Conservation (phyloP, 352 stramenopile genomes). For the Aphanomyces stellatus region DNA sequence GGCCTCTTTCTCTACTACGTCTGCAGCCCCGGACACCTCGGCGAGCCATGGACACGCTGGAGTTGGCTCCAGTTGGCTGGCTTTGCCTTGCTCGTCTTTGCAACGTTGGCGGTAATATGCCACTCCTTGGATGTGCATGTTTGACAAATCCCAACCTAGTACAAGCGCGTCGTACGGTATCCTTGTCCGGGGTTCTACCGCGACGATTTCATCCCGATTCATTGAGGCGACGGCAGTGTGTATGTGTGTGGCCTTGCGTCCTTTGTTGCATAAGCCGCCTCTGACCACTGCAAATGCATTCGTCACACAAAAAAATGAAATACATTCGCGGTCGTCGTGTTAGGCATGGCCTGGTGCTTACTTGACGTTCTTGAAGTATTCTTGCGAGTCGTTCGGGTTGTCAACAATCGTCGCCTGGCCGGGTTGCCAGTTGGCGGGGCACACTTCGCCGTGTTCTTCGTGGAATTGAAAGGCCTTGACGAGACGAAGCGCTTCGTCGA, state of each 20-base stretch:
- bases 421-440: conserved; percentile 89
- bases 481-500: conserved; percentile 89
- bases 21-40: conserved; percentile 33
- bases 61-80: conserved; percentile 67
- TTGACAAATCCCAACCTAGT: not conserved
- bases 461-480: conserved; percentile 90
- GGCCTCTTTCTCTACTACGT: conserved; percentile 73
- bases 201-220: conserved; percentile 4
- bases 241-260: no score
- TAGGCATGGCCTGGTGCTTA: no score
- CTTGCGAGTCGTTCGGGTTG: conserved; percentile 69
- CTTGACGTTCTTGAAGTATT: conserved; percentile 77
- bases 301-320: no score
- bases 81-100: conserved; percentile 70
- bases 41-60: conserved; percentile 56
- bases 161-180: conserved; percentile 16
- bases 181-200: not conserved
- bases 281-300: no score
- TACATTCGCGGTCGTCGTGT: no score
- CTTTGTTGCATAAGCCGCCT: no score
- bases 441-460: conserved; percentile 89
- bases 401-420: conserved; percentile 80
- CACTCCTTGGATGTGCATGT: not conserved
- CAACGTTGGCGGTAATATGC: conserved; percentile 52
- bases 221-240: not conserved